These are phyloP conservation scores for Erythrobasidium hasegawianum DNA, from an alignment of 1,284 basidiomycete genomes.

Conservation along the genomic window DNA sequence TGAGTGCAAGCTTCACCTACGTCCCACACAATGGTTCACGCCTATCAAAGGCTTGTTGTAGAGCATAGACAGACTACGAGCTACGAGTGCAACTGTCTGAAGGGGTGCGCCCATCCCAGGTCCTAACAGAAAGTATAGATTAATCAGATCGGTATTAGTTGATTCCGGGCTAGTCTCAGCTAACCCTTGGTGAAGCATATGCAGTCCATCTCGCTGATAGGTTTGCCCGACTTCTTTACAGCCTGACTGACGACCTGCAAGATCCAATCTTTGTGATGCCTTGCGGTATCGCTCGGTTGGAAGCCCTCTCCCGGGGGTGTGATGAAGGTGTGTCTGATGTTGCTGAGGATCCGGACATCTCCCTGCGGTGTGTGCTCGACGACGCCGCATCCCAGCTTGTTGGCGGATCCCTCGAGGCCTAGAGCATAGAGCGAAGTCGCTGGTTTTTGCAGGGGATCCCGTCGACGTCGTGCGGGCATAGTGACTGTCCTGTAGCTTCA, in stretches of 20 bases:
- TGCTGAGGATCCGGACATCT: slow-evolving; percentile 51
- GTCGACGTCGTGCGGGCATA: slow-evolving; percentile 21
- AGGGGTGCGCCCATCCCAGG: slow-evolving; percentile 98
- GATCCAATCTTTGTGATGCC: slow-evolving; percentile 93
- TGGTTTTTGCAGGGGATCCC: slow-evolving; percentile 21
- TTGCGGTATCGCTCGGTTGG: slow-evolving; percentile 87
- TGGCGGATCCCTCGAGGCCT: slow-evolving; percentile 91
- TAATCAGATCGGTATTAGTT: neutral
- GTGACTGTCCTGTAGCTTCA: neutral
- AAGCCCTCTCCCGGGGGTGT: slow-evolving; percentile 98
- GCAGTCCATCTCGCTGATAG: slow-evolving; percentile 77
- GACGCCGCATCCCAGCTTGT: slow-evolving; percentile 95
- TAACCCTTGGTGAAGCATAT: slow-evolving; percentile 95
- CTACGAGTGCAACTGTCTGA: slow-evolving; percentile 92
- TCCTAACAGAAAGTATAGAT: slow-evolving; percentile 54
- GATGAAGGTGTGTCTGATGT: slow-evolving; percentile 90
- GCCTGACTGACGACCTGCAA: slow-evolving; percentile 77
- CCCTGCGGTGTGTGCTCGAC: slow-evolving; percentile 72
- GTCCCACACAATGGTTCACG: slow-evolving; percentile 97
- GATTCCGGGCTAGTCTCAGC: slow-evolving; percentile 31
- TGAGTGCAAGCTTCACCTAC: slow-evolving; percentile 56
- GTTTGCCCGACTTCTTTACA: slow-evolving; percentile 65
- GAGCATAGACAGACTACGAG: slow-evolving; percentile 81
- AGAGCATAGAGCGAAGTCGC: slow-evolving; percentile 51
- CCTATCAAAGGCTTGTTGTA: slow-evolving; percentile 89